Evolutionary conservation across 345 rosid genomes (phyloP).

Genomic region (Fremontodendron californicum): DNA sequence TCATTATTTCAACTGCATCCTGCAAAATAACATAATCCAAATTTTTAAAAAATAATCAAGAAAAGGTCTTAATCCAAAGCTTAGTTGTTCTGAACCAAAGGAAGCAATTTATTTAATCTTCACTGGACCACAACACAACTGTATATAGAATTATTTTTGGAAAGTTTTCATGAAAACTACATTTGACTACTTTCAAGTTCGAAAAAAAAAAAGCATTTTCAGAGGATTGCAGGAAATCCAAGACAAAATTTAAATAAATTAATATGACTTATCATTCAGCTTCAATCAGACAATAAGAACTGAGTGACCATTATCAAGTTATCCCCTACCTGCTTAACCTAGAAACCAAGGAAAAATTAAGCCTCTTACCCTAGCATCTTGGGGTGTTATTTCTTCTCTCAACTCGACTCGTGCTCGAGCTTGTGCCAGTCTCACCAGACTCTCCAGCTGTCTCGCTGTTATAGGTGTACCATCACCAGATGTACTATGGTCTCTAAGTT

Average conservation of each 20-base stretch:
- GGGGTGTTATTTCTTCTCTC: slow-evolving; percentile 84
- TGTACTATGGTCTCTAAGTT: slow-evolving; percentile 79
- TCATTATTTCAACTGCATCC: slow-evolving; percentile 98
- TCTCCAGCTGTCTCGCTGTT: slow-evolving; percentile 96
- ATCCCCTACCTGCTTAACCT: neutral
- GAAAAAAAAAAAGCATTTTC: neutral
- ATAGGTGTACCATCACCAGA: slow-evolving; percentile 93
- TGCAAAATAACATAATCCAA: slow-evolving; percentile 32
- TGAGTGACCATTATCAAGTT: slow-evolving; percentile 7
- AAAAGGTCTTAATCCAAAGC: neutral
- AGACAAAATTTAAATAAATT: neutral
- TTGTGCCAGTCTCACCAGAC: slow-evolving; percentile 85
- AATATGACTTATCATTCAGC: neutral
- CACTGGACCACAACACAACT: neutral
- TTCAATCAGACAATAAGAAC: slow-evolving; percentile 8
- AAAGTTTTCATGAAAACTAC: neutral
- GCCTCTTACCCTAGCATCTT: slow-evolving; percentile 70
- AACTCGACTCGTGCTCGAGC: slow-evolving; percentile 95
- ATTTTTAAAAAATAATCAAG: neutral
- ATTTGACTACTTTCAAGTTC: neutral
- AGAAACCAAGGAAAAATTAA: neutral
- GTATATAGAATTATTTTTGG: neutral
- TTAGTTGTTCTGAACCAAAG: neutral
- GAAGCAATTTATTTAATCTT: neutral
- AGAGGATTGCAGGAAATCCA: neutral